A percentile compares a stretch with the other conserved stretches of the same genome.
Evolutionary conservation across 129 eudicot species (phyloP).

Genomic region (Scalesia atractyloides): DNA sequence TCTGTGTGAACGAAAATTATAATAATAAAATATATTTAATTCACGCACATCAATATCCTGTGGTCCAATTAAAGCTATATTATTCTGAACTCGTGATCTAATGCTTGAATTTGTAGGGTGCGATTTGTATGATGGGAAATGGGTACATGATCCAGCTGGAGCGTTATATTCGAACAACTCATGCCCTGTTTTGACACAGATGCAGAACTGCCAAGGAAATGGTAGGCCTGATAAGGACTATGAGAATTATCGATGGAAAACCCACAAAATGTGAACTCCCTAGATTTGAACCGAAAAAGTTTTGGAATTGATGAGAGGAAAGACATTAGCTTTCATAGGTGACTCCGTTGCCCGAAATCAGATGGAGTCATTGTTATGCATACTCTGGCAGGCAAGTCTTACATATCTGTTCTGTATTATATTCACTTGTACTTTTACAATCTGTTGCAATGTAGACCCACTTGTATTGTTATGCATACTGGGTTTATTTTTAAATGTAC

Average conservation of each 20-base stretch:
- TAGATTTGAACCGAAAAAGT: conserved; percentile 73
- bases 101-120: conserved; percentile 49
- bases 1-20: no score
- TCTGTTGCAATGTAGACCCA: neutral
- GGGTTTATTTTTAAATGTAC: neutral
- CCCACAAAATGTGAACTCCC: conserved; percentile 83
- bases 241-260: conserved; percentile 95
- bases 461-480: neutral
- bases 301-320: conserved; percentile 91
- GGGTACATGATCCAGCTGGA: conserved; percentile 74
- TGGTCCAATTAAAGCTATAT: neutral
- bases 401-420: neutral
- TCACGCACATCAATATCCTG: no score
- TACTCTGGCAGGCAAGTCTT: conserved; percentile 89
- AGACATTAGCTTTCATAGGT: conserved; percentile 86
- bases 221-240: conserved; percentile 97
- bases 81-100: conserved; percentile 21
- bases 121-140: conserved; percentile 80
- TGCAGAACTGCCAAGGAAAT: conserved; percentile 94
- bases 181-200: conserved; percentile 79
- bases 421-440: neutral
- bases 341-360: conserved; percentile 98
- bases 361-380: conserved; percentile 92
- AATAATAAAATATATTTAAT: no score
- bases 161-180: conserved; percentile 81